These are phyloP conservation scores for Zalaria sp. DNA, from an alignment of 2,329 filamentous ascomycete species.

Conservation along the genomic window DNA sequence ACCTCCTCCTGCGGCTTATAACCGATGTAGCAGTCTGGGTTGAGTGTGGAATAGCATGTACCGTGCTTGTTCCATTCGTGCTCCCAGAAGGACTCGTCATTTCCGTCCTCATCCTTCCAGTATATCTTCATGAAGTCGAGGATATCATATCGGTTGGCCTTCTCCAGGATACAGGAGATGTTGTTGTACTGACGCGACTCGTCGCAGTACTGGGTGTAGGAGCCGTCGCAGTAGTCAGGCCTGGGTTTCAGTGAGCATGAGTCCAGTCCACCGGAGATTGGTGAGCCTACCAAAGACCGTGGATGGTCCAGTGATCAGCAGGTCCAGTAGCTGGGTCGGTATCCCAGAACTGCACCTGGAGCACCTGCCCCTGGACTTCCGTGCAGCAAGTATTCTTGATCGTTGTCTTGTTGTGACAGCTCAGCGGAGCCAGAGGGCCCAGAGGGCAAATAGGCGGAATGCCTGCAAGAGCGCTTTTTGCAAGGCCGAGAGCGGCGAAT, in stretches of 20 bases:
- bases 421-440: background rate
- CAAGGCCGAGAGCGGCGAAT: no score
- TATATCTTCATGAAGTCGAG: slow-evolving; percentile 11
- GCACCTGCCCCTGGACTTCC: slow-evolving; percentile 42
- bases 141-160: slow-evolving; percentile 8
- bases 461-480: no score
- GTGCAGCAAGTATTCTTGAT: slow-evolving; percentile 56
- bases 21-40: slow-evolving; percentile 10
- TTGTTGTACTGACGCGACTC: slow-evolving; percentile 8
- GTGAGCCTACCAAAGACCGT: slow-evolving; percentile 9
- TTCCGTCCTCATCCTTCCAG: slow-evolving; percentile 12
- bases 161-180: slow-evolving; percentile 9
- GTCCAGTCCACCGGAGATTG: background rate
- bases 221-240: slow-evolving; percentile 12
- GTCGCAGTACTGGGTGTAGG: slow-evolving; percentile 9
- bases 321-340: slow-evolving; percentile 11
- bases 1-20: slow-evolving; percentile 11
- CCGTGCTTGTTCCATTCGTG: slow-evolving; percentile 14
- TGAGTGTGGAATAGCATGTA: slow-evolving; percentile 13
- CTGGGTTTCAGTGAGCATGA: background rate
- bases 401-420: slow-evolving; percentile 5
- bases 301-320: slow-evolving; percentile 11
- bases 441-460: no score
- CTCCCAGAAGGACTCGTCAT: slow-evolving; percentile 10
- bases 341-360: slow-evolving; percentile 14